A percentile compares a stretch with the other conserved stretches of the same genome.
Conservation (phyloP, 2,329 filamentous ascomycete species). For the Ophiostoma ulmi region DNA sequence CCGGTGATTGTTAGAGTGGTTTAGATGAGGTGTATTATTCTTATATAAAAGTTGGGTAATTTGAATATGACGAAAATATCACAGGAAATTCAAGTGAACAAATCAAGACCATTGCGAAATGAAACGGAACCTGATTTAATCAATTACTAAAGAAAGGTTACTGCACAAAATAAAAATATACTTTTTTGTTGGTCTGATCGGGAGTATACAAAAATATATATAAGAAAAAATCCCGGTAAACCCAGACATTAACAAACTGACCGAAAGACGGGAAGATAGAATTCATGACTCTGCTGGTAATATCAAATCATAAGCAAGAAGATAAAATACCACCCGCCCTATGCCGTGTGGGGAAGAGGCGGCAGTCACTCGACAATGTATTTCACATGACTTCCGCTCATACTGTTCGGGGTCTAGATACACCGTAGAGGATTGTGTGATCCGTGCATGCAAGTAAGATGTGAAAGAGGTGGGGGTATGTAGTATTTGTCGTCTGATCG, state of each 20-base stretch:
- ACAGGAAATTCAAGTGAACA: background rate
- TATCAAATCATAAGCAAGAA: background rate
- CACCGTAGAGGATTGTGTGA: conserved; percentile 2
- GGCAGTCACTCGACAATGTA: background rate
- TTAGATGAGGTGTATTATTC: background rate
- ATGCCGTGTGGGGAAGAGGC: conserved; percentile 14
- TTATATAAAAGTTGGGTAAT: background rate
- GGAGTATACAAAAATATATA: too few species aligned
- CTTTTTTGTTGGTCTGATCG: too few species aligned
- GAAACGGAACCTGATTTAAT: background rate
- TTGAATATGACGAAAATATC: background rate
- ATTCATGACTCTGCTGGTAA: background rate
- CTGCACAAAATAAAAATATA: too few species aligned
- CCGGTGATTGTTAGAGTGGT: background rate
- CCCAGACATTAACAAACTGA: background rate
- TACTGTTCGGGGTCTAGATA: background rate
- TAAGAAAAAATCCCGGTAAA: background rate
- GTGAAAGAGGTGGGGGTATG: conserved; percentile 1
- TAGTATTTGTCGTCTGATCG: background rate
- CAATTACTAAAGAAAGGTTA: background rate
- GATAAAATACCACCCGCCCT: background rate
- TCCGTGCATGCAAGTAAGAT: background rate
- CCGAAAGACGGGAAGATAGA: background rate
- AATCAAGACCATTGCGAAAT: background rate
- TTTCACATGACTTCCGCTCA: conserved; percentile 4